phyloP scores from a whole-genome alignment of 2,329 filamentous ascomycete genomes.

The Malbranchea zuffiana region DNA sequence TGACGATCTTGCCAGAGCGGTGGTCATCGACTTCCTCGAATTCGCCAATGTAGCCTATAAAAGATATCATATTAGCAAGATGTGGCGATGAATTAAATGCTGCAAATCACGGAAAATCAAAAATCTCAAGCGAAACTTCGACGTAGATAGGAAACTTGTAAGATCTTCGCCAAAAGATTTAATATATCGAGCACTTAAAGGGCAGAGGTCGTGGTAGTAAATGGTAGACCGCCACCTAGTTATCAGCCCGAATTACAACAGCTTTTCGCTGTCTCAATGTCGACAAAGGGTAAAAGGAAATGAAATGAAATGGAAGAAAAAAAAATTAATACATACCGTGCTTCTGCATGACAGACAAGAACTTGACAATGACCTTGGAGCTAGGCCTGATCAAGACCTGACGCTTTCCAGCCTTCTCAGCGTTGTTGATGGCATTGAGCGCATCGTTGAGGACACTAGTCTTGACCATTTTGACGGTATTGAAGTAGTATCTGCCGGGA shows the following conservation, averaged over 20 bases:
- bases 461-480: constrained; percentile 87
- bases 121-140: constrained; percentile 30
- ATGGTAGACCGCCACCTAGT: constrained; percentile 93
- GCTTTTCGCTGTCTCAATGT: neutral
- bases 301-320: constrained; percentile 12
- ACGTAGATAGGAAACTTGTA: constrained; percentile 71
- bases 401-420: constrained; percentile 99
- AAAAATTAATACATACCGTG: constrained; percentile 64
- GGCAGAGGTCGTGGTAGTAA: constrained; percentile 75
- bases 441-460: constrained; percentile 99
- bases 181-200: constrained; percentile 99
- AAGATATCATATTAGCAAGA: constrained; percentile 43
- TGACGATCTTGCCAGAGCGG: constrained; percentile 98
- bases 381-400: constrained; percentile 96
- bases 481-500: constrained; percentile 28
- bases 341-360: constrained; percentile 97
- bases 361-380: constrained; percentile 99
- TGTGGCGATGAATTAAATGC: constrained; percentile 97
- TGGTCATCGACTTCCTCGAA: constrained; percentile 99
- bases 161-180: constrained; percentile 65
- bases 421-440: constrained; percentile 99
- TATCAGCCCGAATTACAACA: constrained; percentile 79
- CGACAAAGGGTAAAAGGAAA: constrained; percentile 6
- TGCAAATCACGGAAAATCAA: constrained; percentile 55
- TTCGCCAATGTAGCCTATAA: constrained; percentile 90